phyloP scores from a whole-genome alignment of 805 yeast genomes.

The Cyberlindnera xishuangbannaensis region DNA sequence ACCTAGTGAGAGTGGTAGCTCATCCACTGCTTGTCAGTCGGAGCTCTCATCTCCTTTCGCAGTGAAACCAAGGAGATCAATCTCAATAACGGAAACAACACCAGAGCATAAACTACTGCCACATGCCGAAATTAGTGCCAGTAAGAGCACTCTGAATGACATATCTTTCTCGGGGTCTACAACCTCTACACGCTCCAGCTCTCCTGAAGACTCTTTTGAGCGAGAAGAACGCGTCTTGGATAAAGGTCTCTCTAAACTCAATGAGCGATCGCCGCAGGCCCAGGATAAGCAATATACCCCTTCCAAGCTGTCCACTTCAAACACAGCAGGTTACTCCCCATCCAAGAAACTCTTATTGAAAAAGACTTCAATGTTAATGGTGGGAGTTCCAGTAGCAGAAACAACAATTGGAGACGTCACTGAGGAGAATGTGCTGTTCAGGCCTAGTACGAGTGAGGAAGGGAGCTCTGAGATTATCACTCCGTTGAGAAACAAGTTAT shows the following conservation, averaged over 20 bases:
- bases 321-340: slow-evolving; percentile 10
- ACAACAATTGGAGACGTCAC: slow-evolving; percentile 21
- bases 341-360: slow-evolving; percentile 15
- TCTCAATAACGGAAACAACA: too few relatives aligned
- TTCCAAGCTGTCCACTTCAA: slow-evolving; percentile 1
- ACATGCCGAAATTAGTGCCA: too few relatives aligned
- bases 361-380: slow-evolving; percentile 12
- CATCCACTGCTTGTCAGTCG: slow-evolving; percentile 1
- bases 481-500: slow-evolving; percentile 6
- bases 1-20: too few relatives aligned
- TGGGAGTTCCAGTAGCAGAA: slow-evolving; percentile 3
- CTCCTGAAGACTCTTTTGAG: slow-evolving; percentile 22
- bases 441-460: slow-evolving; percentile 12
- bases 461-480: slow-evolving; percentile 4
- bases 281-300: slow-evolving; percentile 5
- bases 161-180: too few relatives aligned
- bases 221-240: slow-evolving; percentile 17
- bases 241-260: slow-evolving; percentile 6
- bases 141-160: too few relatives aligned
- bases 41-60: slow-evolving; percentile 1
- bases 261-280: too few relatives aligned
- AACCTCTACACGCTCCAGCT: slow-evolving; percentile 7
- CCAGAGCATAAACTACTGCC: too few relatives aligned
- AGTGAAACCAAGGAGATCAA: too few relatives aligned
- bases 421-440: slow-evolving; percentile 22